These are phyloP conservation scores for Aotearoamyces nothofagi DNA, from an alignment of 2,329 filamentous ascomycete species.

Conservation along the genomic window DNA sequence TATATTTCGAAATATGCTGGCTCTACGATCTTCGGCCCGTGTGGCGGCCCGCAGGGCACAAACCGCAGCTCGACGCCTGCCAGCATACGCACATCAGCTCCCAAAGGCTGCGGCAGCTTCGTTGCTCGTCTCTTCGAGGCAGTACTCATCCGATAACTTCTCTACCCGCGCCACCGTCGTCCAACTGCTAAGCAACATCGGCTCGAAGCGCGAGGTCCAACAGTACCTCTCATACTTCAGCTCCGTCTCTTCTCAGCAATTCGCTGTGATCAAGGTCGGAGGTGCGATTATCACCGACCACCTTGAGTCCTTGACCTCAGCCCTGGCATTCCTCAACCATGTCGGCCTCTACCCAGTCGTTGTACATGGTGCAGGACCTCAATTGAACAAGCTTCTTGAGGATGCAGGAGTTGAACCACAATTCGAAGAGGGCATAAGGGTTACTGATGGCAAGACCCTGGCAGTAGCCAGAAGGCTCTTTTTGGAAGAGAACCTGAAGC, in stretches of 20 bases:
- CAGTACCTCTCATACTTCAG: slow-evolving; percentile 97
- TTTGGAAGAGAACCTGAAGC: slow-evolving; percentile 84
- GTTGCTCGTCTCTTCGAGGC: slow-evolving; percentile 11
- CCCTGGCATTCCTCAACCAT: slow-evolving; percentile 82
- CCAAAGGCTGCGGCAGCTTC: slow-evolving; percentile 15
- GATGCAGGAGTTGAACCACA: slow-evolving; percentile 86
- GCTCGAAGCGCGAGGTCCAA: slow-evolving; percentile 89
- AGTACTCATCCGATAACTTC: slow-evolving; percentile 17
- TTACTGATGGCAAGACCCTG: slow-evolving; percentile 91
- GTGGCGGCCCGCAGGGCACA: slow-evolving; percentile 16
- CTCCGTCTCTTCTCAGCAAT: slow-evolving; percentile 90
- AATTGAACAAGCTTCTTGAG: slow-evolving; percentile 84
- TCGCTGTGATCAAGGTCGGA: slow-evolving; percentile 96
- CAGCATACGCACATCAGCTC: slow-evolving; percentile 11
- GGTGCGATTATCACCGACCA: slow-evolving; percentile 93
- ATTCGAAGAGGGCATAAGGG: slow-evolving; percentile 90
- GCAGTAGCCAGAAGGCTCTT: slow-evolving; percentile 85
- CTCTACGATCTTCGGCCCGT: slow-evolving; percentile 17
- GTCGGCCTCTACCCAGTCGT: slow-evolving; percentile 91
- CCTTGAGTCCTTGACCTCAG: slow-evolving; percentile 78
- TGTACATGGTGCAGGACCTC: slow-evolving; percentile 86
- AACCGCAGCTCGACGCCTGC: slow-evolving; percentile 12
- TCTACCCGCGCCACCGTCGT: slow-evolving; percentile 66
- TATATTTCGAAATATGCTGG: slow-evolving; percentile 20
- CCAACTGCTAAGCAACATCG: slow-evolving; percentile 87